These are phyloP conservation scores for Closterium sp. DNA, from an alignment of 139 green algal species.

Conservation along the genomic window DNA sequence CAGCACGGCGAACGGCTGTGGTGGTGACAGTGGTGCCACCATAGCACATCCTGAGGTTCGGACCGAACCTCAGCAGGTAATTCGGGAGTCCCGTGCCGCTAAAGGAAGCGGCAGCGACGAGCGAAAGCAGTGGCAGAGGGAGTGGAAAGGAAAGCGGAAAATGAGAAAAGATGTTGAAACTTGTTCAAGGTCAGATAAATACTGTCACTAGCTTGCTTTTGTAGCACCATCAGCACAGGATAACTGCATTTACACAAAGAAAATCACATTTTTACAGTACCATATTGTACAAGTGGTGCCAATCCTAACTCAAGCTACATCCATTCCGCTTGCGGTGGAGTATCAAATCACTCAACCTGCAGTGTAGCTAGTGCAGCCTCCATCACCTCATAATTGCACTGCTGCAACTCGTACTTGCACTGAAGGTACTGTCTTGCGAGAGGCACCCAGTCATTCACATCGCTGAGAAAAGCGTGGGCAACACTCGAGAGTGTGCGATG, in stretches of 20 bases:
- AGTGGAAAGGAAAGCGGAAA: background rate
- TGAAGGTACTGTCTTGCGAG: background rate
- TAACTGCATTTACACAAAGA: too few relatives aligned
- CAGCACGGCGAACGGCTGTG: too few relatives aligned
- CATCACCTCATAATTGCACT: background rate
- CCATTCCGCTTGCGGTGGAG: too few relatives aligned
- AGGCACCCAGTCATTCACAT: background rate
- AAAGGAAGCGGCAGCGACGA: background rate
- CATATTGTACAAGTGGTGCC: too few relatives aligned
- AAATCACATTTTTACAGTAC: too few relatives aligned
- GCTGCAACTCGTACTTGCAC: background rate
- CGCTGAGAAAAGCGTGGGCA: background rate
- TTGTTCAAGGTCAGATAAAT: too few relatives aligned
- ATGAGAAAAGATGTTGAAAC: too few relatives aligned
- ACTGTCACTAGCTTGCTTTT: too few relatives aligned
- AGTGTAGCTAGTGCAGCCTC: background rate
- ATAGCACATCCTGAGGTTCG: background rate
- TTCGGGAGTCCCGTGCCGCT: background rate
- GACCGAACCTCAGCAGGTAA: background rate
- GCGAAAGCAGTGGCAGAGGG: background rate
- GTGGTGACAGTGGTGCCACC: background rate
- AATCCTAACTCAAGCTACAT: too few relatives aligned
- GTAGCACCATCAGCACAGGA: too few relatives aligned
- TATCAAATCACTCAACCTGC: background rate
- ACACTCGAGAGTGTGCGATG: background rate